Base-by-base conservation (phyloP, 495 filamentous ascomycete genomes). In the Clohesyomyces aquaticus region DNA sequence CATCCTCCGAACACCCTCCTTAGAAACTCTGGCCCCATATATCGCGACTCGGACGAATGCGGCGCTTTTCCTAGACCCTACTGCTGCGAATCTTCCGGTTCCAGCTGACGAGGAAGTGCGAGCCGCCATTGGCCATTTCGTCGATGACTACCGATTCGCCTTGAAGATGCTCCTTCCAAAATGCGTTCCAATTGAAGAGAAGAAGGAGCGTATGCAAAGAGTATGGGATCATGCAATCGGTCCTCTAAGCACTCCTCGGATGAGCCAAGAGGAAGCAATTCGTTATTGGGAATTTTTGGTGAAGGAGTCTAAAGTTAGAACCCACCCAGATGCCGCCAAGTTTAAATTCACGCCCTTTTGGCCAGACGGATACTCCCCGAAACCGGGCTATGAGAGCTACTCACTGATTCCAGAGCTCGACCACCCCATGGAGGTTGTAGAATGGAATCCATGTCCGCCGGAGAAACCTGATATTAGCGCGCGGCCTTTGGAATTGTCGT, bases 361-460 rank as follows among this genome's bases (percentile, higher is more conserved):
- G 38, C 11, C 16, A 12, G 2, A 21, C 8, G 1, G 16, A 12
- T 18, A 41, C 29, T 25, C 4, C 6, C 51, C n/a, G 10, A 23
- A 6, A 6, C 27, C 14, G 11, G 22, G 26, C 41, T 18, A 23
- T 50, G 22, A 52, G 0, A 14, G 52, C 1, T 67, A 52, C 45
- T 58, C 58, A 12, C 2, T 52, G 3, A 12, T 67, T 18, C 64
- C 64, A 1, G 18, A 2, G 14, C 26, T 54, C 4, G 49, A 51
- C 9, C 55, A 64, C 14, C 18, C 50, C 11, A 18, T 18, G 11
- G 26, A 60, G 25, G 22, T 28, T 4, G 55, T 42, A 11, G 66
- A 69, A 28, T 69, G 66, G 66, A 56, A 57, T 53, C 66, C 66
- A 21, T 6, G 26, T n/a, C 55, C 63, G 29, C 29, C 35, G 19